phyloP scores from a whole-genome alignment of 2,329 filamentous ascomycete genomes.

The Stachybotrys chlorohalonatus region DNA sequence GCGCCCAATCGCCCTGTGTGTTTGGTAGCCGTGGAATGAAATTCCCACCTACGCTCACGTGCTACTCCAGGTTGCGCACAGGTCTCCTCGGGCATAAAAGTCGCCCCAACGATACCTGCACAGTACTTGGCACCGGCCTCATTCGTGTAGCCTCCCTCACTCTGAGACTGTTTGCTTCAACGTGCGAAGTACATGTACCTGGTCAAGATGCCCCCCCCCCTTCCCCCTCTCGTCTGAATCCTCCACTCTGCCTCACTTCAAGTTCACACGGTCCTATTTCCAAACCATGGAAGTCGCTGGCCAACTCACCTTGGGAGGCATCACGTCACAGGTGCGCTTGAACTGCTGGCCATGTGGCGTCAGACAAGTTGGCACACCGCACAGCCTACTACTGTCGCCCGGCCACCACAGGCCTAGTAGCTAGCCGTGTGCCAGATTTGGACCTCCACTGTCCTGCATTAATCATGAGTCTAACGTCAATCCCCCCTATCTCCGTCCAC shows the following conservation, averaged over 20 bases:
- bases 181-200: not conserved
- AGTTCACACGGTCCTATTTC: not conserved
- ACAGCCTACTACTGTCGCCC: not conserved
- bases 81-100: not conserved
- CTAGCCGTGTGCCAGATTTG: not conserved
- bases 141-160: not conserved
- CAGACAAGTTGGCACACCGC: not conserved
- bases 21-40: constrained; percentile 4
- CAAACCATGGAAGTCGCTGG: not conserved
- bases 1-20: constrained; percentile 4
- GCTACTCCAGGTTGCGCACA: constrained; percentile 3
- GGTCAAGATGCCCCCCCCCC: not conserved
- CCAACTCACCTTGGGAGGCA: not conserved
- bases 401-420: not conserved
- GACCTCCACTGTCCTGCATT: not conserved
- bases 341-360: not conserved
- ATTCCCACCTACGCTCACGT: constrained; percentile 6
- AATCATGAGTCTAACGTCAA: not conserved
- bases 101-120: not conserved
- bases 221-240: not conserved
- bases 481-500: too few relatives aligned
- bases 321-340: not conserved
- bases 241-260: too few relatives aligned
- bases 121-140: not conserved
- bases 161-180: not conserved